Percentiles rank a stretch among this genome's conserved stretches.
Conservation (phyloP, 1,284 basidiomycete genomes). For the Malassezia obtusa region DNA sequence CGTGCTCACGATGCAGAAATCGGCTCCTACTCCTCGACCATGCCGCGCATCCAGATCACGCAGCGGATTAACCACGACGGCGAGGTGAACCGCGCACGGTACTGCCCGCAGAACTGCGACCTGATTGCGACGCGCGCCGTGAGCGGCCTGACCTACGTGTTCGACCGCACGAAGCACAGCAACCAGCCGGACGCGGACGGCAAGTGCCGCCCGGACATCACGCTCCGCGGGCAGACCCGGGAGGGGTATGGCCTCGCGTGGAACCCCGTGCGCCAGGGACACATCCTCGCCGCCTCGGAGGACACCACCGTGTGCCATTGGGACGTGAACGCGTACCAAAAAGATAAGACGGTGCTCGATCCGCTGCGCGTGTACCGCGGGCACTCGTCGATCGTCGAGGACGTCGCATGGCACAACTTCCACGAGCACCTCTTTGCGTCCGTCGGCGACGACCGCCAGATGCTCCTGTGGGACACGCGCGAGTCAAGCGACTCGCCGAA, state of each 20-base stretch:
- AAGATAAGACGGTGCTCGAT: constrained; percentile 66
- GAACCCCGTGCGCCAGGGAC: constrained; percentile 70
- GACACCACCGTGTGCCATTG: constrained; percentile 94
- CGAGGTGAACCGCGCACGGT: constrained; percentile 92
- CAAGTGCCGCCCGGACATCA: constrained; percentile 80
- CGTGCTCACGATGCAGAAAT: constrained; percentile 26
- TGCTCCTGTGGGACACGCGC: constrained; percentile 92
- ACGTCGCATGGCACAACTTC: constrained; percentile 88
- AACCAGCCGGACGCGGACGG: constrained; percentile 73
- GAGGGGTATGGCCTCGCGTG: constrained; percentile 96
- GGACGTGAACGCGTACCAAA: constrained; percentile 84
- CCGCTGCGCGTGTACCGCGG: constrained; percentile 75
- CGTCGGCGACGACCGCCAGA: constrained; percentile 90
- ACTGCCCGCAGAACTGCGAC: constrained; percentile 98
- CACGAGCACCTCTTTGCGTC: constrained; percentile 81
- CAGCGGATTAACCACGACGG: constrained; percentile 93
- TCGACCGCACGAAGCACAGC: constrained; percentile 93
- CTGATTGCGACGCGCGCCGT: constrained; percentile 89
- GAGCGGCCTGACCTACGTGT: constrained; percentile 79
- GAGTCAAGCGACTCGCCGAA: constrained; percentile 56
- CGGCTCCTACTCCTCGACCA: constrained; percentile 55
- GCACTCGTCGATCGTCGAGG: constrained; percentile 57
- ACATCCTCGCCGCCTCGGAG: constrained; percentile 84
- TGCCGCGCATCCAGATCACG: constrained; percentile 72
- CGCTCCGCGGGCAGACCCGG: constrained; percentile 73